phyloP scores from a whole-genome alignment of 306 rosid genomes.

The Lupinus albus region DNA sequence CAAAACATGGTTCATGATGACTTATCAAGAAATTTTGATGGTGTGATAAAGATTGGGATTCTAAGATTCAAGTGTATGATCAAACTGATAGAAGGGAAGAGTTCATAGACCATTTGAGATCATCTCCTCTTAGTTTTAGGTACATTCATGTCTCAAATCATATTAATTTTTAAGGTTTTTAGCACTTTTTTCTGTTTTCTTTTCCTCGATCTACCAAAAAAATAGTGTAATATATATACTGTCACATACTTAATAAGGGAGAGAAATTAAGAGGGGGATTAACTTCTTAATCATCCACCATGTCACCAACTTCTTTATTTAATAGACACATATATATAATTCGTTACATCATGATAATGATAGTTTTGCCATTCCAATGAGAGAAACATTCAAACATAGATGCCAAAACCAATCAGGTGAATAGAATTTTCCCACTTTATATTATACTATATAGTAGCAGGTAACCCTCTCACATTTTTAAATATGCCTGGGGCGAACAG shows the following conservation, averaged over 20 bases:
- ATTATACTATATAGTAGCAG: conserved; percentile 14
- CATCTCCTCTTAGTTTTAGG: no score
- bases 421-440: conserved; percentile 17
- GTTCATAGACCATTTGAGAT: conserved; percentile 19
- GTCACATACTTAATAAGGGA: no score
- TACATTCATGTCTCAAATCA: no score
- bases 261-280: no score
- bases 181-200: no score
- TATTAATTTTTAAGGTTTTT: no score
- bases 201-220: no score
- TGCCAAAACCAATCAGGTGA: not conserved
- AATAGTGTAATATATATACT: no score
- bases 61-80: not conserved
- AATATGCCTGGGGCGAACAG: conserved; percentile 1
- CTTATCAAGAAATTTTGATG: conserved; percentile 28
- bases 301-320: conserved; percentile 10
- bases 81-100: conserved; percentile 19
- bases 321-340: conserved; percentile 27
- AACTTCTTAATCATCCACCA: conserved; percentile 35
- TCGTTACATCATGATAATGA: conserved; percentile 42
- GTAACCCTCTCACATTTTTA: conserved; percentile 32
- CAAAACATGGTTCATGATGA: conserved; percentile 43
- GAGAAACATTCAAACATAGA: not conserved
- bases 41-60: not conserved
- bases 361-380: conserved; percentile 39